Conservation (phyloP, 768 basidiomycete genomes). For the Austroboletus eburneus region DNA sequence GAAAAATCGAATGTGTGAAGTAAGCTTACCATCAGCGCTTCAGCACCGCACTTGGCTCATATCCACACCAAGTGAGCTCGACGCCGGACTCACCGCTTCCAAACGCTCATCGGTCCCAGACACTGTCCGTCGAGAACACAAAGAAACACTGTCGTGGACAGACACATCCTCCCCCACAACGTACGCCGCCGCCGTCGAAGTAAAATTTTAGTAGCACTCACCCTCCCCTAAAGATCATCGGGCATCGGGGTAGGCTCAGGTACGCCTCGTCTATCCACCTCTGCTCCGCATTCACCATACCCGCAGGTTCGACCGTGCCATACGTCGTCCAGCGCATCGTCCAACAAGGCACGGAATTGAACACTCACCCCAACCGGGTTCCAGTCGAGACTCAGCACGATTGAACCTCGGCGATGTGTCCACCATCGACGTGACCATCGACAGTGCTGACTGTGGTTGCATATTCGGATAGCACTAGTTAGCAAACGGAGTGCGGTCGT, state of each 20-base stretch:
- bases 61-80: no score
- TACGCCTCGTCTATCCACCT: constrained; percentile 29
- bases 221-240: constrained; percentile 56
- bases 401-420: constrained; percentile 84
- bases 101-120: no score
- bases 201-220: no score
- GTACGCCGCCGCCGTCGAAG: no score
- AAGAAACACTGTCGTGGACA: constrained; percentile 92
- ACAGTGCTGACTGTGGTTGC: constrained; percentile 96
- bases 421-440: constrained; percentile 91
- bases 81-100: no score
- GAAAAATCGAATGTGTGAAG: no score
- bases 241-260: constrained; percentile 89
- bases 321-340: constrained; percentile 96
- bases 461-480: no score
- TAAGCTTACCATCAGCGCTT: no score
- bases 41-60: no score
- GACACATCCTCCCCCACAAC: constrained; percentile 76
- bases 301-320: constrained; percentile 92
- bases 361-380: constrained; percentile 95
- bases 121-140: no score
- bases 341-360: constrained; percentile 70
- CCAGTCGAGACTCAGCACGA: constrained; percentile 81
- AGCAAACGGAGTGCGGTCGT: no score
- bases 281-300: no score